phyloP scores from a whole-genome alignment of 441 rosid species.

The Pelargonium cotyledonis region DNA sequence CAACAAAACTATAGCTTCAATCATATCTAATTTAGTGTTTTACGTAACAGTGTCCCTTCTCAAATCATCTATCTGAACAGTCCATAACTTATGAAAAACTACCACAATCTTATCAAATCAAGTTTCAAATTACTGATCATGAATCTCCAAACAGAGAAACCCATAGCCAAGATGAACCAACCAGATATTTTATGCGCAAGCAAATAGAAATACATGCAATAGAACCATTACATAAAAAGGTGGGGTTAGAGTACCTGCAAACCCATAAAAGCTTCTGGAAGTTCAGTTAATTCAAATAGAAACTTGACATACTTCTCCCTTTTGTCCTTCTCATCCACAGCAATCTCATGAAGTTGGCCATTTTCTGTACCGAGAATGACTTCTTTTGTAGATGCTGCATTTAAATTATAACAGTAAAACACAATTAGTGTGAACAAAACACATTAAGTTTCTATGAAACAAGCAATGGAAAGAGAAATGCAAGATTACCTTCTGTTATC shows the following conservation, averaged over 20 bases:
- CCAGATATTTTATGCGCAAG: background rate
- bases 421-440: slow-evolving; percentile 20
- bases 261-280: slow-evolving; percentile 91
- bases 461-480: slow-evolving; percentile 4
- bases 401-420: slow-evolving; percentile 10
- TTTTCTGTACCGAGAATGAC: slow-evolving; percentile 81
- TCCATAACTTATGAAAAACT: slow-evolving; percentile 3
- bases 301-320: slow-evolving; percentile 85
- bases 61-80: slow-evolving; percentile 7
- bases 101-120: background rate
- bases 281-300: slow-evolving; percentile 73
- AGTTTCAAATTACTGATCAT: background rate
- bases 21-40: slow-evolving; percentile 9
- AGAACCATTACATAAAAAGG: background rate
- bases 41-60: slow-evolving; percentile 7
- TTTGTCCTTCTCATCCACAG: slow-evolving; percentile 97
- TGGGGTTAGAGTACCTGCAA: slow-evolving; percentile 59
- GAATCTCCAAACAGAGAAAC: background rate
- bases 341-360: slow-evolving; percentile 87
- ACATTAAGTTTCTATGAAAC: background rate
- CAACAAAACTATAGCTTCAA: slow-evolving; percentile 8
- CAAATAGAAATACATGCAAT: background rate
- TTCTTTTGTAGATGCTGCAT: slow-evolving; percentile 84
- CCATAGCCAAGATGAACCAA: background rate
- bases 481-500: slow-evolving; percentile 75